These are phyloP conservation scores for Lanmaoa rubissima DNA, from an alignment of 768 basidiomycete genomes.

Conservation along the genomic window DNA sequence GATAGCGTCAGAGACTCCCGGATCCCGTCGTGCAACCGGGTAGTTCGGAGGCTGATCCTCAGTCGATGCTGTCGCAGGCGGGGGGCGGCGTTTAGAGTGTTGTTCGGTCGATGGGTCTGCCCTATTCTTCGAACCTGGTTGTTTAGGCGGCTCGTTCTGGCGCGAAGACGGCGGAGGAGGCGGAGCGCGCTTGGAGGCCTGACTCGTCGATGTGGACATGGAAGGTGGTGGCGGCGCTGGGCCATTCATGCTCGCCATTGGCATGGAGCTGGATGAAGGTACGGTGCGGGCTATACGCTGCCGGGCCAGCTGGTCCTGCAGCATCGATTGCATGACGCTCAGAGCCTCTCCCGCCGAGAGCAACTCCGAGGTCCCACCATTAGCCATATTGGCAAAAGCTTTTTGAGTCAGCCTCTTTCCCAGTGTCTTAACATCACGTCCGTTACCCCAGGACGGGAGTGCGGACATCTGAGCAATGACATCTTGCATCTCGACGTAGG, in stretches of 20 bases:
- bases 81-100: not conserved
- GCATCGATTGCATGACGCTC: conserved; percentile 21
- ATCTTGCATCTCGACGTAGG: conserved; percentile 33
- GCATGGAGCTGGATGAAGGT: conserved; percentile 5
- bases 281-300: conserved; percentile 6
- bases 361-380: conserved; percentile 16
- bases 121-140: not conserved
- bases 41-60: conserved; percentile 6
- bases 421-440: conserved; percentile 58
- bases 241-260: conserved; percentile 21
- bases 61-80: not conserved
- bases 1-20: conserved; percentile 50
- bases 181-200: conserved; percentile 20
- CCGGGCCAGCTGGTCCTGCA: conserved; percentile 23
- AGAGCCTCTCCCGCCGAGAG: conserved; percentile 33
- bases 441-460: conserved; percentile 66
- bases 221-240: conserved; percentile 22
- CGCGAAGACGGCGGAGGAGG: conserved; percentile 15
- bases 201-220: conserved; percentile 16
- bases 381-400: conserved; percentile 35
- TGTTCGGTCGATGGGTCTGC: not conserved
- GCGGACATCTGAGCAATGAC: conserved; percentile 42
- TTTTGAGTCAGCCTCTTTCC: conserved; percentile 45
- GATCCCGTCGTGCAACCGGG: conserved; percentile 38
- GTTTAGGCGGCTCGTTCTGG: conserved; percentile 5